These are phyloP conservation scores for Alternaria longipes DNA, from an alignment of 2,329 filamentous ascomycete genomes.

Conservation along the genomic window DNA sequence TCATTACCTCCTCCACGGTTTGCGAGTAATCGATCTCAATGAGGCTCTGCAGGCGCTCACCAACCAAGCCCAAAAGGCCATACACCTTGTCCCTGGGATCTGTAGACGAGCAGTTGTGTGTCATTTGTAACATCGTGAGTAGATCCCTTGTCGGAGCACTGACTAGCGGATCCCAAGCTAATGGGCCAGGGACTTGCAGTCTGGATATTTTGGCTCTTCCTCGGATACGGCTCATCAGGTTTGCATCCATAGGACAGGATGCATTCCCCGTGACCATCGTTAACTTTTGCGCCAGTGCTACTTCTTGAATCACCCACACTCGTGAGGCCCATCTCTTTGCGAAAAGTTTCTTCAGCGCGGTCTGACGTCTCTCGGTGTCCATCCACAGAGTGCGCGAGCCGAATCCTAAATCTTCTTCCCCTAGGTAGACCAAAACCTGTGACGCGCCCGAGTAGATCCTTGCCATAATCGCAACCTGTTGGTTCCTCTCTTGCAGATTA, in stretches of 20 bases:
- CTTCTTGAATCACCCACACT: constrained; percentile 32
- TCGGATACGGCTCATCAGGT: constrained; percentile 20
- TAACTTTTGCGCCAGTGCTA: constrained; percentile 23
- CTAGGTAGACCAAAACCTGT: constrained; percentile 21
- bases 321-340: constrained; percentile 23
- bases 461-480: constrained; percentile 29
- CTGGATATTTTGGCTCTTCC: constrained; percentile 18
- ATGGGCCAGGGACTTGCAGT: constrained; percentile 21
- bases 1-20: constrained; percentile 20
- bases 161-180: constrained; percentile 24
- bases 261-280: constrained; percentile 21
- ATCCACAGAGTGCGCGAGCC: constrained; percentile 14
- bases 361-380: constrained; percentile 14
- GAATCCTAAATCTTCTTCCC: constrained; percentile 21
- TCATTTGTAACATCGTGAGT: constrained; percentile 18
- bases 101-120: constrained; percentile 18
- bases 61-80: constrained; percentile 17
- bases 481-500: constrained; percentile 23
- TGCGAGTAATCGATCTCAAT: constrained; percentile 23
- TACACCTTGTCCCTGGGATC: constrained; percentile 25
- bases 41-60: constrained; percentile 19
- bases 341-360: constrained; percentile 14
- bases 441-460: constrained; percentile 23
- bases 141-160: constrained; percentile 21
- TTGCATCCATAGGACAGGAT: constrained; percentile 10